Conservation (phyloP, 768 basidiomycete species). For the Suillus brevipes region DNA sequence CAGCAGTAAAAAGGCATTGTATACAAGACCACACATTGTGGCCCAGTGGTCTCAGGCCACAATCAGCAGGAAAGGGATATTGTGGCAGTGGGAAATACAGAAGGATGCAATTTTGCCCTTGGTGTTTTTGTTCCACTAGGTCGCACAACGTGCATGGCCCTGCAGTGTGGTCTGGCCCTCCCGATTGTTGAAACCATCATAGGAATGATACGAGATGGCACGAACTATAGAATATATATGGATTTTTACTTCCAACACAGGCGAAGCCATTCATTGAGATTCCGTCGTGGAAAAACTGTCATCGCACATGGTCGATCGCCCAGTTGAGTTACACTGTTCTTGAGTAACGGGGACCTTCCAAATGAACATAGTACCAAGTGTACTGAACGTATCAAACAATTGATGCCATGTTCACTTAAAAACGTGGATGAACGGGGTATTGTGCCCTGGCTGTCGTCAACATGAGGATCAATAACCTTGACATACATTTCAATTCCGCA, state of each 20-base stretch:
- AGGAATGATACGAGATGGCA: background rate
- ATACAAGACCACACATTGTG: slow-evolving; percentile 9
- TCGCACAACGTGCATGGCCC: background rate
- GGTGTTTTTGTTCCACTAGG: background rate
- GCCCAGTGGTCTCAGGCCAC: background rate
- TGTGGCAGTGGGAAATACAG: too few species aligned
- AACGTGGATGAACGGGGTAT: background rate
- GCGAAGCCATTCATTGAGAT: background rate
- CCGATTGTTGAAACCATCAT: background rate
- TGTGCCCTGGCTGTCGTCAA: background rate
- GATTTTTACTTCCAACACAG: background rate
- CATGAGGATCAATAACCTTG: background rate
- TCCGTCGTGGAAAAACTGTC: background rate
- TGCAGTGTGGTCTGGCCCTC: too few species aligned
- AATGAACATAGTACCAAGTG: background rate
- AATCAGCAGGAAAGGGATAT: too few species aligned
- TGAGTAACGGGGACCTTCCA: background rate
- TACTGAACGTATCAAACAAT: background rate
- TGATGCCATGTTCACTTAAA: background rate
- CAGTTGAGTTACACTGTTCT: background rate
- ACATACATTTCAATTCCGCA: background rate
- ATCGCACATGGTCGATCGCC: background rate
- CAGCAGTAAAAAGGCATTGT: background rate
- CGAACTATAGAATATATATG: background rate
- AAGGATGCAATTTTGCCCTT: too few species aligned